Evolutionary conservation across 371 early-diverging fungal species (phyloP).

Genomic region (Smittium mucronatum): DNA sequence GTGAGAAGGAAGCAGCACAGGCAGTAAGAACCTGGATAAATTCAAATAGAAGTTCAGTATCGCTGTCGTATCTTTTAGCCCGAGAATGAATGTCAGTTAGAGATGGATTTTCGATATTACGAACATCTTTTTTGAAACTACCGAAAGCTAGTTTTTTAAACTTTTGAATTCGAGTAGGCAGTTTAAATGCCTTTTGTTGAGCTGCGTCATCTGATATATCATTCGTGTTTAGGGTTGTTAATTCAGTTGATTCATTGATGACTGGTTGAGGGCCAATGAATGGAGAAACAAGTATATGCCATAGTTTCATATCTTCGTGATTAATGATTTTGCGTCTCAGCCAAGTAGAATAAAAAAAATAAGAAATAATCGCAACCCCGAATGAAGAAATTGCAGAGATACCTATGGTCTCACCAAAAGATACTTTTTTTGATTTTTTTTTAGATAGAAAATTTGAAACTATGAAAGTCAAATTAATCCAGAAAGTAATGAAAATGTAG

Average conservation of each 20-base stretch:
- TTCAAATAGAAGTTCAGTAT: slow-evolving; percentile 71
- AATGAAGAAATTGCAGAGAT: slow-evolving; percentile 46
- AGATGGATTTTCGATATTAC: slow-evolving; percentile 36
- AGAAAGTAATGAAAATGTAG: slow-evolving; percentile 59
- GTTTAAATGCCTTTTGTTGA: background rate
- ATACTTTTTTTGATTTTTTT: slow-evolving; percentile 28
- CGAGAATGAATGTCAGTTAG: slow-evolving; percentile 41
- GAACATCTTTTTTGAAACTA: slow-evolving; percentile 50
- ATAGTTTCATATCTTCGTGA: slow-evolving; percentile 54
- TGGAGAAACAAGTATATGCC: slow-evolving; percentile 34
- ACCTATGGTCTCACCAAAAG: slow-evolving; percentile 38
- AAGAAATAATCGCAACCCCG: slow-evolving; percentile 38
- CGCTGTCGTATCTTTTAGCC: slow-evolving; percentile 55
- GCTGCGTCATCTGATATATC: slow-evolving; percentile 4
- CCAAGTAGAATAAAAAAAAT: slow-evolving; percentile 50
- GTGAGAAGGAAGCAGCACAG: slow-evolving; percentile 74
- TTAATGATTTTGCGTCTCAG: slow-evolving; percentile 44
- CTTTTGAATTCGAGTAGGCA: background rate
- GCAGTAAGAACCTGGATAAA: slow-evolving; percentile 76
- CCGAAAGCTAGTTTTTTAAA: slow-evolving; percentile 19
- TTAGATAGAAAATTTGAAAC: slow-evolving; percentile 56
- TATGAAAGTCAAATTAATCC: slow-evolving; percentile 58
- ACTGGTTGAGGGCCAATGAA: background rate
- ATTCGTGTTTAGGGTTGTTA: slow-evolving; percentile 8
- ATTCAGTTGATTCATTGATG: slow-evolving; percentile 13